Evolutionary conservation across 495 filamentous ascomycete genomes (phyloP), one percentile per base, ranked within the genome.

Genomic region (Coniosporium apollinis): DNA sequence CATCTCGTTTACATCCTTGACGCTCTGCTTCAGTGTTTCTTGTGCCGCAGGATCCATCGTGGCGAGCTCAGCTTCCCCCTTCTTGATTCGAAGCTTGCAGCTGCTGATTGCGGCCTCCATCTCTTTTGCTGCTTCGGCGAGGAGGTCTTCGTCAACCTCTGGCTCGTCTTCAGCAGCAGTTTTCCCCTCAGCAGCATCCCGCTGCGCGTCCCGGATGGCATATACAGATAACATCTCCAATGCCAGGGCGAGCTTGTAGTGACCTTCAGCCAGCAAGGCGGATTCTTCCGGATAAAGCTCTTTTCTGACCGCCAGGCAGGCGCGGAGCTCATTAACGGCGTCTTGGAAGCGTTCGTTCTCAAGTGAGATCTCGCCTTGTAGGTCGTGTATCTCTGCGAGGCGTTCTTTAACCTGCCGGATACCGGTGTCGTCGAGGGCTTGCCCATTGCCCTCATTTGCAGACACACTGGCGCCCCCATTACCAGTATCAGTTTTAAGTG

Each of bases 201-300:
- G 39, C 29, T 51, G 42, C 20, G 40, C 44, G 22, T 70, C 67
- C 19, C 64, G 56, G 10, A 66, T 64, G 25, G 73, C 68, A 21
- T 69, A 80, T n/a, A 83, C 69, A 0, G 82, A 82, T 9, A 79
- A 76, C 43, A 96, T 96, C 54, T 99, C 89, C 14, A 96, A 70
- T 1, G 89, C 91, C 28, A 99, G 73, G 1, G 91, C 93, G 29
- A 96, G 72, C 54, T 94, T 94, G 61, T 76, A 96, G 54, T 96
- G 82, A 24, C 82, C 87, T 65, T 99, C 89, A 20, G 86, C 84
- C 36, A 94, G 64, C 14, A 86, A 65, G 35, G 77, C 74, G 25
- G 83, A 86, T 32, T 89, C 79, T 32, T 71, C 57, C 1, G 82
- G 67, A 50, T 79, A 87, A 9, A 94, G 66, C 10, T 71, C 62